phyloP scores from a whole-genome alignment of 1,284 basidiomycete genomes.

The Trametes sp. region DNA sequence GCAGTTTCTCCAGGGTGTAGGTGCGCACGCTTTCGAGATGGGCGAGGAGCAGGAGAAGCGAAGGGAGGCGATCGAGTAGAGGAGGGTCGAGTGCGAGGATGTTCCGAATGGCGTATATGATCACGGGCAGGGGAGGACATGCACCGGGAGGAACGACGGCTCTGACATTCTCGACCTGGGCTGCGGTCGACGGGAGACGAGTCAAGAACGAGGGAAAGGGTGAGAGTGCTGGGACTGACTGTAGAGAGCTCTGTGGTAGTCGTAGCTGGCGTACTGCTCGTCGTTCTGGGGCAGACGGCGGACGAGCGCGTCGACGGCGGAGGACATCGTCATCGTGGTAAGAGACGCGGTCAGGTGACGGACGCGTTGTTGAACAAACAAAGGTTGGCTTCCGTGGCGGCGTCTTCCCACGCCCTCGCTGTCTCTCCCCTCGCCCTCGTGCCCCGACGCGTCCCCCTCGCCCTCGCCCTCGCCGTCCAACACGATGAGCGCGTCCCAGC shows the following conservation, averaged over 20 bases:
- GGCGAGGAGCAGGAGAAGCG: constrained; percentile 26
- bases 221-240: neutral
- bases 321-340: neutral
- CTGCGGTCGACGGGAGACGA: too few species aligned
- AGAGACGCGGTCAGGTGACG: constrained; percentile 32
- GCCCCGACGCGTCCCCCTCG: constrained; percentile 2
- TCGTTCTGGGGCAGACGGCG: neutral
- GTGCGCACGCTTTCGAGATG: constrained; percentile 27
- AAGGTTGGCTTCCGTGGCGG: neutral
- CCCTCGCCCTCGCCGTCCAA: neutral
- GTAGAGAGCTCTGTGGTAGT: constrained; percentile 14
- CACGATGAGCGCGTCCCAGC: constrained; percentile 43
- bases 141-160: neutral
- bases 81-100: constrained; percentile 22
- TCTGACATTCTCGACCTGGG: neutral
- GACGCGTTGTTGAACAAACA: constrained; percentile 31
- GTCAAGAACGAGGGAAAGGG: too few species aligned
- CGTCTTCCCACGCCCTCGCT: constrained; percentile 29
- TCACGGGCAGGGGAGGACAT: constrained; percentile 25
- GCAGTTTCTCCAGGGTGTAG: neutral
- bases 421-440: constrained; percentile 18
- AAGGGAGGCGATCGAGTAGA: constrained; percentile 20
- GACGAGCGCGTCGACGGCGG: neutral
- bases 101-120: constrained; percentile 28
- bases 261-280: constrained; percentile 7